Conservation (phyloP, 805 yeast genomes). For the Clavispora fructus region DNA sequence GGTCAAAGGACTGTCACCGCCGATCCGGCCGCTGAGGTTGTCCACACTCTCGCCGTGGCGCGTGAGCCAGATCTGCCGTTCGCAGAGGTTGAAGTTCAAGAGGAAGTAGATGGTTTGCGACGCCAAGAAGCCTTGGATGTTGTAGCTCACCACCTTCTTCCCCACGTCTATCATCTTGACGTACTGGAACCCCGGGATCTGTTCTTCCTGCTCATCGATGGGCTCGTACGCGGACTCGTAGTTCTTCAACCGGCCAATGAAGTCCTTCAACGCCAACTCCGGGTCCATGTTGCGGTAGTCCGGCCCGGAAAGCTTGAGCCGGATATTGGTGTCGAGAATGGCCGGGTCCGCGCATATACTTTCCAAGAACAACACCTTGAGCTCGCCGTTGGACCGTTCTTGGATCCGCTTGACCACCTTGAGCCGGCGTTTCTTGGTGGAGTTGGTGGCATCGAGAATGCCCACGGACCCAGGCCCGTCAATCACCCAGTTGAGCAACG, state of each 20-base stretch:
- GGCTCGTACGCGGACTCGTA: constrained; percentile 90
- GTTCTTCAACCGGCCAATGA: constrained; percentile 68
- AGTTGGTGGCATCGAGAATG: constrained; percentile 80
- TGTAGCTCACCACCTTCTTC: constrained; percentile 85
- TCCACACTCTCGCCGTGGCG: constrained; percentile 92
- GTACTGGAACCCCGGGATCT: constrained; percentile 63
- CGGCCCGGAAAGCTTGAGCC: constrained; percentile 86
- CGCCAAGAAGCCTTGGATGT: constrained; percentile 80
- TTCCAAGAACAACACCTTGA: constrained; percentile 81
- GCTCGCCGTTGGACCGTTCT: constrained; percentile 49
- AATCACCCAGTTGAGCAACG: constrained; percentile 72
- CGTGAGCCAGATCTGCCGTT: constrained; percentile 90
- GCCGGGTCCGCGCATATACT: constrained; percentile 78
- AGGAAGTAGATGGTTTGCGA: constrained; percentile 90
- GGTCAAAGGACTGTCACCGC: constrained; percentile 85
- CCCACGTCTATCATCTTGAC: constrained; percentile 97
- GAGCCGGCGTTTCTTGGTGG: constrained; percentile 60
- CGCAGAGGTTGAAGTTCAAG: constrained; percentile 74
- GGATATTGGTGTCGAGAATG: constrained; percentile 76
- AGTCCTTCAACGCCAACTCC: constrained; percentile 71
- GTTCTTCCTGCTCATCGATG: constrained; percentile 75
- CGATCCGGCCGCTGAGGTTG: constrained; percentile 79
- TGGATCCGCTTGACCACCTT: constrained; percentile 54
- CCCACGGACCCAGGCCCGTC: constrained; percentile 88
- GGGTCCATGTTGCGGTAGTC: constrained; percentile 87